These are phyloP conservation scores for Blyttiomyces sp. DNA, from an alignment of 371 early-diverging fungal genomes.

Conservation along the genomic window DNA sequence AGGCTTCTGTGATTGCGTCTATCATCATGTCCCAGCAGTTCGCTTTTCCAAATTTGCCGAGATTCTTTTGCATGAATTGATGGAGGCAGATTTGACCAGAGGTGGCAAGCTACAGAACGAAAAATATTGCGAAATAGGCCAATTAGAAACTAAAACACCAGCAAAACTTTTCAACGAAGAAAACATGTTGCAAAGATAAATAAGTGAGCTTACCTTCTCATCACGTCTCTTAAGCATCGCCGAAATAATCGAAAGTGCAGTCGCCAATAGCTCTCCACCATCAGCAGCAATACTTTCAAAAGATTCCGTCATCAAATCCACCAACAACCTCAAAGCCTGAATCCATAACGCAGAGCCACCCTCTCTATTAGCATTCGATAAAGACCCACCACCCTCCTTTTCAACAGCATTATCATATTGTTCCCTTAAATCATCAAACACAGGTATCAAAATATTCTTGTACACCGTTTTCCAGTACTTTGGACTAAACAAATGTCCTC, in stretches of 20 bases:
- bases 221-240: conserved; percentile 22
- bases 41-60: conserved; percentile 26
- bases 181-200: too few species aligned
- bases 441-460: conserved; percentile 45
- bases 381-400: conserved; percentile 2
- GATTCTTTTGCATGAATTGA: conserved; percentile 41
- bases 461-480: conserved; percentile 44
- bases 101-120: conserved; percentile 34
- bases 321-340: conserved; percentile 40
- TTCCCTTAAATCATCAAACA: conserved; percentile 45
- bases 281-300: conserved; percentile 28
- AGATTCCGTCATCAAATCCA: conserved; percentile 34
- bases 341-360: conserved; percentile 41
- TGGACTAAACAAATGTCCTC: conserved; percentile 39
- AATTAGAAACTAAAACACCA: conserved; percentile 34
- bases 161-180: too few species aligned
- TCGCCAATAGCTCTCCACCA: conserved; percentile 2
- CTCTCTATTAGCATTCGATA: not conserved
- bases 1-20: conserved; percentile 37
- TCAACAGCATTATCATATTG: conserved; percentile 12
- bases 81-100: conserved; percentile 52
- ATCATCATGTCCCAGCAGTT: conserved; percentile 37
- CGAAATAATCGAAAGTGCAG: conserved; percentile 3
- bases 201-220: conserved; percentile 7
- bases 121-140: conserved; percentile 18